Base-by-base conservation (phyloP, 2,329 filamentous ascomycete species). In the Sarocladium kiliense region DNA sequence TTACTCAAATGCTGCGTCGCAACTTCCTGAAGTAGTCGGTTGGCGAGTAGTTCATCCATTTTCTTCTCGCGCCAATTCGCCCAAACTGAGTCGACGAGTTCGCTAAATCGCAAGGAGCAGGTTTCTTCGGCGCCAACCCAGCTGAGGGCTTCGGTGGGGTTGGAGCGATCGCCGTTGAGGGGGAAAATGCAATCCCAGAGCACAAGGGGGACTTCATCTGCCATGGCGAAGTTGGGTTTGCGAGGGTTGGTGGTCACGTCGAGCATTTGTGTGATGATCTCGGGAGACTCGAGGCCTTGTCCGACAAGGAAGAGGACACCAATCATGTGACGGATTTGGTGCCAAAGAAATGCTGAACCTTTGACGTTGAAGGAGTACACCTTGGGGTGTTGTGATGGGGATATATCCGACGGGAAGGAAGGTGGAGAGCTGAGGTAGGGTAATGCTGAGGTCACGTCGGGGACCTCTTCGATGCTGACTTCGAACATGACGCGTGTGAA, bases 151-250 rank as follows among this genome's bases (percentile, higher is more conserved):
- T 30, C 55, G 27, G 36, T 27, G 21, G 30, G 12, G 23, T 51
- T 47, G 4, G 25, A 25, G 18, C 50, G 44, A 11, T 55, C 55
- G 19, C 37, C 49, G 45, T 34, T 27, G 27, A 49, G 72, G 0
- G 90, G 90, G 70, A 97, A 99, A 32, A 95, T 79, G 71, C 93
- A 97, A 72, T 97, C 91, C 93, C 93, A 97, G 5, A 99, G 81
- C 16, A 97, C 94, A 9, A 99, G 80, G 2, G 94, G 93, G 25
- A 86, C 82, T 67, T 97, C 93, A 51, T 87, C 86, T 1, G 94
- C 94, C 85, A 99, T 95, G 65, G 88, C 84, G 72, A 97, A 99
- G 58, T 82, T 83, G 1, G 94, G 94, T 60, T 87, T 86, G n/a
- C 84, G 74, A 2, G 92, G 90, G 63, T 86, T 86, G 60, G 79